These are phyloP conservation scores for Botrytis fragariae DNA, from an alignment of 2,329 filamentous ascomycete species.

Conservation along the genomic window DNA sequence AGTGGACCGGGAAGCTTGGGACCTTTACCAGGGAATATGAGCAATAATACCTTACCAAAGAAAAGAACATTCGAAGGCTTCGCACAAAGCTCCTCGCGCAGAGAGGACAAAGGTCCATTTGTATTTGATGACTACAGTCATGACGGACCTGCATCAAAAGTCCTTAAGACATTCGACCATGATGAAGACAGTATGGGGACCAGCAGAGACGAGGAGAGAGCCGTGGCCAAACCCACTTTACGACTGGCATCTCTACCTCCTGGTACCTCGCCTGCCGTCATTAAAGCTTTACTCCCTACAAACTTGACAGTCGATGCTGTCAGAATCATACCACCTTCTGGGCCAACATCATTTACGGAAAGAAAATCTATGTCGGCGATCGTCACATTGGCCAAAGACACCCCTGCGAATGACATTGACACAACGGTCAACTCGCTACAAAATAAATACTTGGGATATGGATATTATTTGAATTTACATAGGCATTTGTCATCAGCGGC, in stretches of 20 bases:
- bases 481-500: constrained; percentile 77
- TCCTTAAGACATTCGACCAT: constrained; percentile 40
- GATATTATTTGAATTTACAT: constrained; percentile 77
- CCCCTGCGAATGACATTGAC: constrained; percentile 80
- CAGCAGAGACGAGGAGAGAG: constrained; percentile 52
- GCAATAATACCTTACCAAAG: constrained; percentile 38
- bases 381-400: constrained; percentile 76
- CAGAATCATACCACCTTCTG: constrained; percentile 60
- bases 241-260: constrained; percentile 61
- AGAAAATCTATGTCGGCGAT: constrained; percentile 74
- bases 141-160: constrained; percentile 30
- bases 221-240: constrained; percentile 60
- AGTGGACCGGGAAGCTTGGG: constrained; percentile 64
- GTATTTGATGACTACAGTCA: constrained; percentile 38
- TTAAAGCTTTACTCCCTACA: constrained; percentile 58
- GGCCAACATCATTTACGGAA: constrained; percentile 53
- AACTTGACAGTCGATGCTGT: constrained; percentile 69
- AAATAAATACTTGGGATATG: constrained; percentile 81
- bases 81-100: constrained; percentile 38
- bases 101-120: constrained; percentile 36
- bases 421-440: constrained; percentile 73
- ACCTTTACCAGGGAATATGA: constrained; percentile 48
- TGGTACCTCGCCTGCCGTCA: constrained; percentile 55
- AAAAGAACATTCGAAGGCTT: constrained; percentile 54
- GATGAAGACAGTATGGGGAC: constrained; percentile 41